A percentile compares a stretch with the other conserved stretches of the same genome.
phyloP scores from a whole-genome alignment of 2,329 filamentous ascomycete species.

The Trichoderma simmonsii region DNA sequence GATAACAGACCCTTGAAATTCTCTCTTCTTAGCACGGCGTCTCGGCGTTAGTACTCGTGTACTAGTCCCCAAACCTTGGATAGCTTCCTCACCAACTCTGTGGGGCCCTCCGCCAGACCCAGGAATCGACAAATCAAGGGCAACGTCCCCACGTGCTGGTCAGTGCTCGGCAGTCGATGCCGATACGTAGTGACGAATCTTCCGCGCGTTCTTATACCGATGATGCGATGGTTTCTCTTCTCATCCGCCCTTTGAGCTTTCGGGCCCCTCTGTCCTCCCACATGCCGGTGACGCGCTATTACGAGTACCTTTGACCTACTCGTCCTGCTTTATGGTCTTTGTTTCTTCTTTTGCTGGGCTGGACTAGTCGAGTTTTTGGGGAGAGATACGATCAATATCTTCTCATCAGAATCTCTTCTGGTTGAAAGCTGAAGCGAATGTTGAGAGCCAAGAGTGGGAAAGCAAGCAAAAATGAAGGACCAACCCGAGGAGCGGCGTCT shows the following conservation, averaged over 20 bases:
- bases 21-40: background rate
- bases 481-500: constrained; percentile 2
- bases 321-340: background rate
- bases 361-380: background rate
- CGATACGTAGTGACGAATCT: background rate
- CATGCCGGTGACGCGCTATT: background rate
- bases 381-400: background rate
- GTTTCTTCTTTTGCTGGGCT: background rate
- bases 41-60: background rate
- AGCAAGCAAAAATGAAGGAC: background rate
- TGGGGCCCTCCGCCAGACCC: background rate
- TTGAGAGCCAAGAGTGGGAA: background rate
- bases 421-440: background rate
- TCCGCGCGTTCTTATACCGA: constrained; percentile 8
- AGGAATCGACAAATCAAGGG: background rate
- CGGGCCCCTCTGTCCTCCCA: background rate
- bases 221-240: background rate
- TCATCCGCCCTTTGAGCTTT: background rate
- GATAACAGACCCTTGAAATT: background rate
- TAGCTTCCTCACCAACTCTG: background rate
- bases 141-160: constrained; percentile 7
- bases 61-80: background rate
- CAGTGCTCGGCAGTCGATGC: constrained; percentile 9
- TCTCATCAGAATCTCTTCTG: background rate
- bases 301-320: background rate